phyloP scores from a whole-genome alignment of 208 protist genomes.

The Leishmania amazonensis region DNA sequence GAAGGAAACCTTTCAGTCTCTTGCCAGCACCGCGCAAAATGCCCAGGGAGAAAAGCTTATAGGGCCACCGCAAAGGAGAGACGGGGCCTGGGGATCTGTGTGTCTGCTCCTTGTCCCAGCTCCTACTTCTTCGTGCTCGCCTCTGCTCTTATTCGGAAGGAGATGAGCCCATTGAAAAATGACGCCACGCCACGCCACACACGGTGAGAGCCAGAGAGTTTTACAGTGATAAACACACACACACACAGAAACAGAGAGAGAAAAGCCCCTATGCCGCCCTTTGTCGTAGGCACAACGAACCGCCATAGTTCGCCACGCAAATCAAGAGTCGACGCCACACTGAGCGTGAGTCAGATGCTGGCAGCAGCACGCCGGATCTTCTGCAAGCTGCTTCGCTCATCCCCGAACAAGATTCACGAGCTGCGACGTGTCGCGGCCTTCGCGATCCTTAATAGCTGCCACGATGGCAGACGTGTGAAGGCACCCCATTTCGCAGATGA shows the following conservation, averaged over 20 bases:
- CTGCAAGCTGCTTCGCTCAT: not conserved
- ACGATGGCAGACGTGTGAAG: slow-evolving; percentile 80
- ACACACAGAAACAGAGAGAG: not conserved
- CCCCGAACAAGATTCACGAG: slow-evolving; percentile 28
- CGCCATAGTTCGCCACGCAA: not conserved
- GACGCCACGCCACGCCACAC: not conserved
- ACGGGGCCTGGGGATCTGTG: too few species aligned
- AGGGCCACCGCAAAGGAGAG: not conserved
- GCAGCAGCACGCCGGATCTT: not conserved
- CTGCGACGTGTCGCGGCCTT: slow-evolving; percentile 47
- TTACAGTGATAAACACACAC: not conserved
- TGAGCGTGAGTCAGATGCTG: not conserved
- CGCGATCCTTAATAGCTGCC: slow-evolving; percentile 68
- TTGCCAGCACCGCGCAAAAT: not conserved
- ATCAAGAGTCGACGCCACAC: not conserved
- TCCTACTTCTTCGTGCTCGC: too few species aligned
- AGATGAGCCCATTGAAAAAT: not conserved
- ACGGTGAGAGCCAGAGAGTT: not conserved
- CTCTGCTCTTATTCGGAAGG: not conserved
- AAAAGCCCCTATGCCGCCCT: not conserved
- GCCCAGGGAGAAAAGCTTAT: not conserved
- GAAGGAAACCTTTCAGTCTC: not conserved
- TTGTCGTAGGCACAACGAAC: not conserved
- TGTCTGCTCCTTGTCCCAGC: too few species aligned
- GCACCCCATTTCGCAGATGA: slow-evolving; percentile 87